These are phyloP conservation scores for Vigna angularis DNA, from an alignment of 306 rosid genomes.

Conservation along the genomic window DNA sequence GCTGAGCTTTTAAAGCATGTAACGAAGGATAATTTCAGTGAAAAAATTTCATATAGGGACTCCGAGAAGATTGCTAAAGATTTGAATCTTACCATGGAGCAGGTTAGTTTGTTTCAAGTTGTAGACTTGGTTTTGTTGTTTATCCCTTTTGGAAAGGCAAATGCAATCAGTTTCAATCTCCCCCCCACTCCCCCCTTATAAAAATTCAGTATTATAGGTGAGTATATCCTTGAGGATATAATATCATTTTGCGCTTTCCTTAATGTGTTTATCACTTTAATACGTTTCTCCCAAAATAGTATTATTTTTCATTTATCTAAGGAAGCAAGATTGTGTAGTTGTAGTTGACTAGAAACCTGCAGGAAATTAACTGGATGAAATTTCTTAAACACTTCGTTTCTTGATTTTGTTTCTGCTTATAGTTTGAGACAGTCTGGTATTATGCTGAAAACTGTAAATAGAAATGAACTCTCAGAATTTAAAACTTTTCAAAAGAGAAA, in stretches of 20 bases:
- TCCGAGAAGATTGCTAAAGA: constrained; percentile 87
- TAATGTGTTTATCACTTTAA: too few relatives aligned
- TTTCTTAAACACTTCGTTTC: background rate
- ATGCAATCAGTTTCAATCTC: constrained; percentile 21
- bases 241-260: background rate
- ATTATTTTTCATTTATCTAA: background rate
- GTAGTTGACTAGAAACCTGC: constrained; percentile 15
- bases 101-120: constrained; percentile 60
- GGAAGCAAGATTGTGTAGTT: background rate
- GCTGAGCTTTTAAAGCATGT: constrained; percentile 69
- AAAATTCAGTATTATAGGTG: background rate
- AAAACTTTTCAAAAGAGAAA: constrained; percentile 2
- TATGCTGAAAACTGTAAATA: constrained; percentile 5
- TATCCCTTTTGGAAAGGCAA: constrained; percentile 33
- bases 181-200: too few relatives aligned
- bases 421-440: constrained; percentile 34
- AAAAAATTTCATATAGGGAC: constrained; percentile 72
- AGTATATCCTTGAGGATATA: constrained; percentile 27
- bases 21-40: constrained; percentile 56
- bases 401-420: constrained; percentile 16
- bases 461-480: constrained; percentile 37
- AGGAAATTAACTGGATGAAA: constrained; percentile 24
- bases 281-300: background rate
- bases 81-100: constrained; percentile 80
- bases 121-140: constrained; percentile 38